Evolutionary conservation across 768 basidiomycete species (phyloP).

Genomic region (Butyriboletus loyo): DNA sequence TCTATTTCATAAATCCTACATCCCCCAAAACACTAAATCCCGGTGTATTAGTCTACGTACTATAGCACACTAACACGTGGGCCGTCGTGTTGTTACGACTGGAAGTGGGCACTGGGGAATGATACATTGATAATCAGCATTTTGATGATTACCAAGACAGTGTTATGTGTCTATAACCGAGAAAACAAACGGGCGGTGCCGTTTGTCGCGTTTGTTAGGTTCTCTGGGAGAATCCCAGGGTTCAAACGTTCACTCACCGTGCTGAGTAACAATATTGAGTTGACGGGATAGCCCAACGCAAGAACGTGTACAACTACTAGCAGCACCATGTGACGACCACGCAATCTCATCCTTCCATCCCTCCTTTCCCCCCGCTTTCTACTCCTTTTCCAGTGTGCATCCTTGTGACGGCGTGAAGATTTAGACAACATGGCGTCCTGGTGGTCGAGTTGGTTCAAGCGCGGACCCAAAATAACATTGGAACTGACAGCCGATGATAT

Average conservation of each 20-base stretch:
- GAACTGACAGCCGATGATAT: constrained; percentile 9
- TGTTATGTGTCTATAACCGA: too few relatives aligned
- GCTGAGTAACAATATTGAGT: too few relatives aligned
- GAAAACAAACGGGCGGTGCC: too few relatives aligned
- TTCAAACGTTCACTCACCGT: too few relatives aligned
- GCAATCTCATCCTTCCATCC: not conserved
- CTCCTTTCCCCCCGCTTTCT: too few relatives aligned
- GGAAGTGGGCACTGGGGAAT: too few relatives aligned
- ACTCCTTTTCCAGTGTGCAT: not conserved
- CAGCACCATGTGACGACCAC: not conserved
- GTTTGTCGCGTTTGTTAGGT: too few relatives aligned
- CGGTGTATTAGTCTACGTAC: not conserved
- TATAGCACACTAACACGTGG: too few relatives aligned
- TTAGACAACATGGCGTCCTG: not conserved
- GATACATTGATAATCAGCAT: not conserved
- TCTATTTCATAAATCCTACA: too few relatives aligned
- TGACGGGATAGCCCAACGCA: not conserved
- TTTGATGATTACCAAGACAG: not conserved
- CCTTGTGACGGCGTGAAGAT: not conserved
- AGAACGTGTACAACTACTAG: not conserved
- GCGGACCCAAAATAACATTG: not conserved
- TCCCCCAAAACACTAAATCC: too few relatives aligned
- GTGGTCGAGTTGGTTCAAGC: not conserved
- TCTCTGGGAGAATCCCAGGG: too few relatives aligned
- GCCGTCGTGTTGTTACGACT: too few relatives aligned